A percentile compares a stretch with the other conserved stretches of the same genome.
These are phyloP conservation scores for Karstenula rhodostoma DNA, from an alignment of 2,329 filamentous ascomycete species.

Conservation along the genomic window DNA sequence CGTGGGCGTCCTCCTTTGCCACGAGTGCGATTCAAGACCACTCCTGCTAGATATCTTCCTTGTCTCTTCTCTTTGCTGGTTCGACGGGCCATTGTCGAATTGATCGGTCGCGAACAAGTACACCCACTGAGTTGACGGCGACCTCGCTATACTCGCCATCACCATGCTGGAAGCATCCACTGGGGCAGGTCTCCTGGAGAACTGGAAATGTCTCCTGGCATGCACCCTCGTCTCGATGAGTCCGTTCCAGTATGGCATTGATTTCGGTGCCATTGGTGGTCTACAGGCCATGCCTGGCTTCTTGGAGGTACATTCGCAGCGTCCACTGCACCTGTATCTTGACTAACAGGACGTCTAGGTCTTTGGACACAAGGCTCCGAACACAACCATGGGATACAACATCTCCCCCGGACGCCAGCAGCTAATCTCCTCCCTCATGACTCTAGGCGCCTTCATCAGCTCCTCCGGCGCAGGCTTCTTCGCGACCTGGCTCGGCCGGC, in stretches of 20 bases:
- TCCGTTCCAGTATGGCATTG: constrained; percentile 62
- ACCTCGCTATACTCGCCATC: background rate
- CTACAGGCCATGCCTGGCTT: constrained; percentile 62
- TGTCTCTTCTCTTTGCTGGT: too few relatives aligned
- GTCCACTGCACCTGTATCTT: background rate
- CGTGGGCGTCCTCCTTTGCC: constrained; percentile 1
- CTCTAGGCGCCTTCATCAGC: constrained; percentile 54
- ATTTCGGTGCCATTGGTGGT: constrained; percentile 61
- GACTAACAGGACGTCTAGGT: constrained; percentile 25
- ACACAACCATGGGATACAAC: constrained; percentile 54
- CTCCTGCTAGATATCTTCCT: background rate
- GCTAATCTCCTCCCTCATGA: constrained; percentile 57
- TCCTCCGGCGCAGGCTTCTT: constrained; percentile 49
- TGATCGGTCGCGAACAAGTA: too few relatives aligned
- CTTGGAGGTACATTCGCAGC: constrained; percentile 47
- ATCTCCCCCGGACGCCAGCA: constrained; percentile 53
- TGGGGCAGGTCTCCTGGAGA: constrained; percentile 45
- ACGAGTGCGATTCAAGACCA: constrained; percentile 8
- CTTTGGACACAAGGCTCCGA: constrained; percentile 42
- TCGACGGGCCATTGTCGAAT: too few relatives aligned
- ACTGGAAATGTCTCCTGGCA: constrained; percentile 59
- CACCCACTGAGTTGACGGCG: too few relatives aligned
- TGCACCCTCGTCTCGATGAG: constrained; percentile 60
- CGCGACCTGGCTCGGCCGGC: constrained; percentile 51
- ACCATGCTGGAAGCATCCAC: constrained; percentile 34